phyloP scores from a whole-genome alignment of 2,329 filamentous ascomycete species.

The Pezicula rhizophila region DNA sequence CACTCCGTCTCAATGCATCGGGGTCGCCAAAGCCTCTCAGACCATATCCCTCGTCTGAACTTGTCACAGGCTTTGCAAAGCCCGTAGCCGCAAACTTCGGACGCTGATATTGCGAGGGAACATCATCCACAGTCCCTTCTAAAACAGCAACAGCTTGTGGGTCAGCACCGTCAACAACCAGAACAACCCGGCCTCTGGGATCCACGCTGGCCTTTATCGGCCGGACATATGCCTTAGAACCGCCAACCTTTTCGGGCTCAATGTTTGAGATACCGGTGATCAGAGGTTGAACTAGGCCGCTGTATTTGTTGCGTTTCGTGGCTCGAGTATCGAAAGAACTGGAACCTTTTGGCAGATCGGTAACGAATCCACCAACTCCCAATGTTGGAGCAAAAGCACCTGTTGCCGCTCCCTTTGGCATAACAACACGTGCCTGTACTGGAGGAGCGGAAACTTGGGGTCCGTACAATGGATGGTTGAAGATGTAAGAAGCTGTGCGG shows the following conservation, averaged over 20 bases:
- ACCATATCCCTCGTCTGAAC: constrained; percentile 2
- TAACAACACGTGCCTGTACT: constrained; percentile 51
- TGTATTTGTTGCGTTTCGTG: constrained; percentile 1
- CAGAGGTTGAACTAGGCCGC: background rate
- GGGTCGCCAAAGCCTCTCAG: background rate
- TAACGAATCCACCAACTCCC: constrained; percentile 27
- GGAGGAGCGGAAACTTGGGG: constrained; percentile 47
- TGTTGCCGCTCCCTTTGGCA: constrained; percentile 34
- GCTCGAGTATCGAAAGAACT: constrained; percentile 5
- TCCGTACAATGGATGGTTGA: constrained; percentile 55
- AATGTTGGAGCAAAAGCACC: constrained; percentile 14
- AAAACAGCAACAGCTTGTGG: constrained; percentile 21
- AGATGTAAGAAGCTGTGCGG: constrained; percentile 45
- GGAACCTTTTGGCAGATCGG: constrained; percentile 13
- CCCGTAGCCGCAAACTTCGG: background rate
- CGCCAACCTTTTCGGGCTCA: constrained; percentile 24
- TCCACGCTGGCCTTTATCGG: constrained; percentile 22
- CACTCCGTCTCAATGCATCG: background rate
- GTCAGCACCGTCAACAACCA: constrained; percentile 20
- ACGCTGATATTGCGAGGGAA: background rate
- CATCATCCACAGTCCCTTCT: constrained; percentile 18
- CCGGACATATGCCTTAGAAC: constrained; percentile 24
- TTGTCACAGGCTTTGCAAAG: constrained; percentile 1
- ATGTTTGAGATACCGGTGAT: constrained; percentile 17
- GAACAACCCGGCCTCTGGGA: constrained; percentile 21